Percentiles rank a stretch among this genome's conserved stretches.
Conservation (phyloP, 768 basidiomycete species). For the Naganishia friedmannii region DNA sequence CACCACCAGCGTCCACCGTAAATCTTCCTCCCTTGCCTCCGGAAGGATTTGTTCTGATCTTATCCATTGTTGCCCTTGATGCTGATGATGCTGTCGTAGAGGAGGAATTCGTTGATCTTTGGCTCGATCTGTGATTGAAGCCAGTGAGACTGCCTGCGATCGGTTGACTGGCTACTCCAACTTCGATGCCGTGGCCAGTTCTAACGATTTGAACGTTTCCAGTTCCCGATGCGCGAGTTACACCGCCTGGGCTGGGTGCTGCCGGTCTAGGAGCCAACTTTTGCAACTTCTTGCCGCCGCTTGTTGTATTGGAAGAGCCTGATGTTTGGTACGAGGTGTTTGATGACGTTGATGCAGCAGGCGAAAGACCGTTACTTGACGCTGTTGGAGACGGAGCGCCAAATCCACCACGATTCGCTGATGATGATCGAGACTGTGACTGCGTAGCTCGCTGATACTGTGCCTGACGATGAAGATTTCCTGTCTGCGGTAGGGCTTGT, state of each 20-base stretch:
- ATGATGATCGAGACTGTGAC: conserved; percentile 10
- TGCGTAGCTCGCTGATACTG: conserved; percentile 17
- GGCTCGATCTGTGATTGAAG: background rate
- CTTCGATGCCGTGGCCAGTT: conserved; percentile 10
- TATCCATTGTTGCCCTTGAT: conserved; percentile 6
- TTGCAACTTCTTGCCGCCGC: conserved; percentile 22
- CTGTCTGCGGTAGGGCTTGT: background rate
- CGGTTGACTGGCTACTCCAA: conserved; percentile 9
- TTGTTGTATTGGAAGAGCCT: conserved; percentile 2
- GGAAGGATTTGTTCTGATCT: conserved; percentile 18
- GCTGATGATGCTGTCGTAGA: background rate
- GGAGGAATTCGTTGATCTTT: background rate
- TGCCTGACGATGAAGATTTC: conserved; percentile 16
- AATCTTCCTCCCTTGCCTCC: conserved; percentile 20
- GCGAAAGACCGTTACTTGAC: conserved; percentile 23
- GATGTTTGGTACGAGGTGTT: conserved; percentile 16
- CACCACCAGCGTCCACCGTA: conserved; percentile 13
- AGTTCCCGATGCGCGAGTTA: background rate
- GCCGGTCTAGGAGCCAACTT: conserved; percentile 27
- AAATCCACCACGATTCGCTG: conserved; percentile 18
- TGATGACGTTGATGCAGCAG: conserved; percentile 17
- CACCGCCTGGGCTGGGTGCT: conserved; percentile 3
- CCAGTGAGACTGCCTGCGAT: background rate
- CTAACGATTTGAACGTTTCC: conserved; percentile 19
- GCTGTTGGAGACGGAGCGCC: conserved; percentile 7